A percentile compares a stretch with the other conserved stretches of the same genome.
Conservation (phyloP, 2,329 filamentous ascomycete genomes). For the Aspergillus sp. region DNA sequence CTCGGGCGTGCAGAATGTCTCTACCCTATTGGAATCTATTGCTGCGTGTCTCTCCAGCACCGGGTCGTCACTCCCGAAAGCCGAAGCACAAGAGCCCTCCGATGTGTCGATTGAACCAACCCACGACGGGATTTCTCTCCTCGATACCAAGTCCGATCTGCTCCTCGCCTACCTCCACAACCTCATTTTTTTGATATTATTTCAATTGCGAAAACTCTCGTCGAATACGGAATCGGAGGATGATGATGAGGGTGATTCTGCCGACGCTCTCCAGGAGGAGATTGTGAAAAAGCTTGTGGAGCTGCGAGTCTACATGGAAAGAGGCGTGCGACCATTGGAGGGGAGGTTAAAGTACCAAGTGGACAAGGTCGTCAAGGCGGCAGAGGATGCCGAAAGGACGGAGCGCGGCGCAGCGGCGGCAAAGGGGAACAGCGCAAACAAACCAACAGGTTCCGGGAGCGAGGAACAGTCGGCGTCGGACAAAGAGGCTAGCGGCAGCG, state of each 20-base stretch:
- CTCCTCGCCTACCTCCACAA: conserved; percentile 93
- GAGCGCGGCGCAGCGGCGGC: conserved; percentile 17
- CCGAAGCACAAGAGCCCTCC: conserved; percentile 32
- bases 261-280: conserved; percentile 48
- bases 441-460: conserved; percentile 20
- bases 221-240: conserved; percentile 19
- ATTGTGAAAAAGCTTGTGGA: conserved; percentile 83
- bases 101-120: conserved; percentile 65
- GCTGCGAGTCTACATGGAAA: conserved; percentile 83
- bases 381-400: conserved; percentile 45
- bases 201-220: conserved; percentile 59
- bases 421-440: conserved; percentile 20
- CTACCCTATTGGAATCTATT: conserved; percentile 25
- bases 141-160: conserved; percentile 96
- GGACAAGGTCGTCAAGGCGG: conserved; percentile 83
- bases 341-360: conserved; percentile 89
- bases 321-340: conserved; percentile 82
- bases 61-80: conserved; percentile 25
- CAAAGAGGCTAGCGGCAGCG: conserved; percentile 16
- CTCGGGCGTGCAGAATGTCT: conserved; percentile 17
- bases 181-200: conserved; percentile 73
- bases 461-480: conserved; percentile 18
- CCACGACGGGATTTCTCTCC: conserved; percentile 79
- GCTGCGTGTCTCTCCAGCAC: conserved; percentile 26
- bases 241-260: conserved; percentile 23